Evolutionary conservation across 2,329 filamentous ascomycete species (phyloP), one percentile per base, ranked within the genome.

Genomic region (Hypoxylon sp.): DNA sequence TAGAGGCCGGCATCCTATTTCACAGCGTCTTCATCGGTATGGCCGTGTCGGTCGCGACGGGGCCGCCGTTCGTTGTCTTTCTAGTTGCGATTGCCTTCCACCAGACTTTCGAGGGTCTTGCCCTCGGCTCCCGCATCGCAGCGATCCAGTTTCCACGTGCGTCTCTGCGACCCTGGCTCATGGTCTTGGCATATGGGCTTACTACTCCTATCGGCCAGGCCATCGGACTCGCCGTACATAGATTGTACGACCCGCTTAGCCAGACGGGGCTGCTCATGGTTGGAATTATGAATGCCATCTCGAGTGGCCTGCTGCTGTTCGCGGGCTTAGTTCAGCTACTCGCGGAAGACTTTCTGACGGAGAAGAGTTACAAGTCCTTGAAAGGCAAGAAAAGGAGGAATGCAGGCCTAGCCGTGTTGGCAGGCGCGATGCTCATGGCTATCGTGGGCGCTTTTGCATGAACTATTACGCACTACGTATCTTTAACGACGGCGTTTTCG

Each of bases 11-110:
- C 19, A 95, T 96, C 68, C 85, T 96, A 15, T 95, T 95, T 77
- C 93, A 96, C 82, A 92, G 89, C 75, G 85, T 96, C 59, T 96
- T 96, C 75, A 95, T 96, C 73, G 93, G 93, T 68, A 94, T 95
- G 92, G 92, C 93, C 3, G 85, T 96, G 31, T 93, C 91, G 0
- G 93, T 96, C 0, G 90, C 93, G 0, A 93, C 92, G 0, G 92
- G 92, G 0, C 91, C 92, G 0, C 89, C 91, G 0, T 96, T 96
- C 76, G 83, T 93, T 46, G 91, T 95, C 11, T 92, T 96, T 70
- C 83, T 96, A 0, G 85, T 94, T 31, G 93, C 93, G 54, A 94
- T 96, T 69, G 89, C 88, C 71, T 94, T 95, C 79, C 93, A 96
- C 76, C 92, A 97, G 81, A 93, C 92, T 0, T 97, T 97, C 71